phyloP scores from a whole-genome alignment of 306 rosid genomes.

The Spatholobus suberectus region DNA sequence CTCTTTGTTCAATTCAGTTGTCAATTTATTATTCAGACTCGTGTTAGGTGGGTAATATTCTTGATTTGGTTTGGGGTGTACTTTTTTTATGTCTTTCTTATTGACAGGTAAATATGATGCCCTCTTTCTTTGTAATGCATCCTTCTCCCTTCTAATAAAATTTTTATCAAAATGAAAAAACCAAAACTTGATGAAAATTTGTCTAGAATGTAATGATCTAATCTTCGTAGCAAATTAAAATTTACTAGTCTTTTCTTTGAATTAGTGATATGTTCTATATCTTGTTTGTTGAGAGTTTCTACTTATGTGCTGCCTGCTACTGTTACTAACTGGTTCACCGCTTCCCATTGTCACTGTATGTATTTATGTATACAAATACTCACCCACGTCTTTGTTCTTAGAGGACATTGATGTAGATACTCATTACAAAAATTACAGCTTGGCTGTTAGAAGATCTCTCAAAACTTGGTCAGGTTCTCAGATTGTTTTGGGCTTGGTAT shows the following conservation, averaged over 20 bases:
- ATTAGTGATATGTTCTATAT: background rate
- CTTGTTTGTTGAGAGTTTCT: conserved; percentile 11
- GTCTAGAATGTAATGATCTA: background rate
- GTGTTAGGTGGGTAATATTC: background rate
- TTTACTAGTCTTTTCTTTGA: conserved; percentile 1
- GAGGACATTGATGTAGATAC: conserved; percentile 78
- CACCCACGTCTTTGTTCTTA: conserved; percentile 32
- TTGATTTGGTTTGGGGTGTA: background rate
- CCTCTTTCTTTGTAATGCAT: background rate
- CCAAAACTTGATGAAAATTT: background rate
- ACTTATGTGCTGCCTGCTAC: conserved; percentile 9
- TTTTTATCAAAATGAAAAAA: background rate
- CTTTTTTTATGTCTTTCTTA: background rate
- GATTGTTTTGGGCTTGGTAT: conserved; percentile 90
- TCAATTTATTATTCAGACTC: no score
- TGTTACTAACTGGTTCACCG: background rate
- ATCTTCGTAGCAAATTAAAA: background rate
- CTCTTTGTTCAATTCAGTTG: no score
- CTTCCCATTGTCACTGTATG: background rate
- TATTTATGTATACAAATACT: background rate
- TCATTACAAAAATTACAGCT: conserved; percentile 63
- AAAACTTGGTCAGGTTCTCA: conserved; percentile 89
- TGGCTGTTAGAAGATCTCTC: conserved; percentile 75
- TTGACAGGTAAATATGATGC: background rate
- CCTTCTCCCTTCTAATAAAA: conserved; percentile 2